phyloP scores from a whole-genome alignment of 2,329 filamentous ascomycete species.

The Lasiodiplodia sp. region DNA sequence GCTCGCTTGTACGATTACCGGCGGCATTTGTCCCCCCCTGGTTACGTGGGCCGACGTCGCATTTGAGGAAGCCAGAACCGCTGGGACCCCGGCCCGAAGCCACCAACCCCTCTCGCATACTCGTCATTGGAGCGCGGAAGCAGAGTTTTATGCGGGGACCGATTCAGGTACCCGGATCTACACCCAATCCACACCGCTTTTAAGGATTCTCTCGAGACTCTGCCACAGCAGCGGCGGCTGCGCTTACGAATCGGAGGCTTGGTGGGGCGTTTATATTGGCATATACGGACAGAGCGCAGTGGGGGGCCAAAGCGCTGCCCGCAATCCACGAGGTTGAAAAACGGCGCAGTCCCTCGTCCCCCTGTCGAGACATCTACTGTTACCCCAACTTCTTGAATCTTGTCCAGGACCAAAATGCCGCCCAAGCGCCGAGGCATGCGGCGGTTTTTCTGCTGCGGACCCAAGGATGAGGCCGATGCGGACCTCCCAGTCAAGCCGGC shows the following conservation, averaged over 20 bases:
- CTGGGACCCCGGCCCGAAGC: conserved; percentile 19
- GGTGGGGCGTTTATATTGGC: conserved; percentile 27
- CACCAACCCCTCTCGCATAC: conserved; percentile 10
- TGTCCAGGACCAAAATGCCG: conserved; percentile 18
- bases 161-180: conserved; percentile 28
- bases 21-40: conserved; percentile 5
- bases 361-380: conserved; percentile 12
- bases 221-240: conserved; percentile 10
- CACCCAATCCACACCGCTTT: conserved; percentile 26
- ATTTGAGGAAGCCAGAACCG: conserved; percentile 17
- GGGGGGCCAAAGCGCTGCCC: conserved; percentile 18
- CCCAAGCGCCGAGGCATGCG: conserved; percentile 25
- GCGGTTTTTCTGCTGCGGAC: conserved; percentile 26
- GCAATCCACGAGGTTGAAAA: conserved; percentile 25
- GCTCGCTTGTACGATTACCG: background rate
- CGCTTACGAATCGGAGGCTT: conserved; percentile 20
- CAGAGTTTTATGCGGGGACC: conserved; percentile 18
- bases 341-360: conserved; percentile 23
- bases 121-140: conserved; percentile 25
- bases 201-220: conserved; percentile 19
- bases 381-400: conserved; percentile 14
- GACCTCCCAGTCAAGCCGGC: conserved; percentile 18
- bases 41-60: conserved; percentile 17
- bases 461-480: conserved; percentile 20
- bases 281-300: conserved; percentile 24